Conservation (phyloP, 2,329 filamentous ascomycete genomes). For the Blumeriella jaapii region DNA sequence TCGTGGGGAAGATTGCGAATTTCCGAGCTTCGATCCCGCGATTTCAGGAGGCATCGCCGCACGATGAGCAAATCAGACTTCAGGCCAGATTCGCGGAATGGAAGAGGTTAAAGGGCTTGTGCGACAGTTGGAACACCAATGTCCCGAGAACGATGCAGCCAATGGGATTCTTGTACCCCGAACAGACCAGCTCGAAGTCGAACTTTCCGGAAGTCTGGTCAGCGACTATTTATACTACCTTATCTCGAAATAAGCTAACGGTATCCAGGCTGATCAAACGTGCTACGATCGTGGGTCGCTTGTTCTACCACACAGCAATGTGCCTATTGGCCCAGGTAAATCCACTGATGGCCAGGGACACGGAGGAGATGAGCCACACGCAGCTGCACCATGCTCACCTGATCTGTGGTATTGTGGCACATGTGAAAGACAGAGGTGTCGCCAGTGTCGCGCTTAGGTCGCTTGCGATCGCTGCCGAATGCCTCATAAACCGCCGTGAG, state of each 20-base stretch:
- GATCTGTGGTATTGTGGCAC: constrained; percentile 81
- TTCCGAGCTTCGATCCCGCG: constrained; percentile 62
- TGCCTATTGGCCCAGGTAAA: constrained; percentile 71
- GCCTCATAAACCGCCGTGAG: constrained; percentile 55
- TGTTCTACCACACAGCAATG: constrained; percentile 84
- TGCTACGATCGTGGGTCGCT: constrained; percentile 65
- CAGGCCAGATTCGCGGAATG: constrained; percentile 63
- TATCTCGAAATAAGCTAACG: constrained; percentile 17
- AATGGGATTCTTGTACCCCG: constrained; percentile 62
- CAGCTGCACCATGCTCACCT: constrained; percentile 68
- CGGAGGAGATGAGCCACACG: constrained; percentile 56
- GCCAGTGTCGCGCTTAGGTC: constrained; percentile 69
- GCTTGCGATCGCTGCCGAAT: constrained; percentile 65
- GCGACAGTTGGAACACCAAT: constrained; percentile 68
- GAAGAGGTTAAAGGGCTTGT: constrained; percentile 67
- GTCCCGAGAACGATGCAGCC: constrained; percentile 82
- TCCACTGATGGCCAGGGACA: constrained; percentile 46
- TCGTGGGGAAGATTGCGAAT: constrained; percentile 77
- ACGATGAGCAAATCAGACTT: constrained; percentile 51
- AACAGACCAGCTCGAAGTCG: constrained; percentile 56
- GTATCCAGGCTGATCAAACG: constrained; percentile 63
- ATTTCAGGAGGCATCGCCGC: constrained; percentile 45
- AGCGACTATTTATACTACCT: constrained; percentile 23
- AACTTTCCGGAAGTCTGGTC: constrained; percentile 80
- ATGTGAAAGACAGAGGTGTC: constrained; percentile 70